Evolutionary conservation across 2,329 filamentous ascomycete species (phyloP).

Genomic region (Fusarium sp.): DNA sequence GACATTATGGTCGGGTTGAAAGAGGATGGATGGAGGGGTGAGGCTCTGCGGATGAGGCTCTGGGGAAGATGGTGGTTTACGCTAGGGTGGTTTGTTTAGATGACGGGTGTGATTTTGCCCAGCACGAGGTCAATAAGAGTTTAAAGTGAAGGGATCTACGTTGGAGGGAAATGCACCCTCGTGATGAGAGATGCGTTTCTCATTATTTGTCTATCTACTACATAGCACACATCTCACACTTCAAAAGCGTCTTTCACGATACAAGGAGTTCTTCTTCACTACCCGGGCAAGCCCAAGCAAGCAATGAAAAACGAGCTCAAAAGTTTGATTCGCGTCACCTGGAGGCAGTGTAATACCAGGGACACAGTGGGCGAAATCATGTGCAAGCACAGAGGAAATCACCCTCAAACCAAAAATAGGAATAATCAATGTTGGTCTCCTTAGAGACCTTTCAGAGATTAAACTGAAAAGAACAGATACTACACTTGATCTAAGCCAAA

Average conservation of each 20-base stretch:
- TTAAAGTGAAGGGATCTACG: background rate
- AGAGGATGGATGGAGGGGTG: conserved; percentile 19
- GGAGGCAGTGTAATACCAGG: conserved; percentile 54
- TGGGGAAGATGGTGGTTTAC: conserved; percentile 23
- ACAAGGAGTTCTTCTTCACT: conserved; percentile 62
- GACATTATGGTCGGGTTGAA: conserved; percentile 48
- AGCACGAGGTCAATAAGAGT: background rate
- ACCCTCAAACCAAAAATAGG: conserved; percentile 67
- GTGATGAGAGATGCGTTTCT: no score
- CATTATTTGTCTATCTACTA: no score
- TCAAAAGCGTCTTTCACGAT: background rate
- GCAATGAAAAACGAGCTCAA: conserved; percentile 57
- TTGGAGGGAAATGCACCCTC: no score
- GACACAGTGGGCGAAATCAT: conserved; percentile 58
- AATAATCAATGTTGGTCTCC: conserved; percentile 82
- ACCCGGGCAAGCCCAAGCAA: conserved; percentile 54
- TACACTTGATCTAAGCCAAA: conserved; percentile 93
- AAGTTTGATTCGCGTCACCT: conserved; percentile 55
- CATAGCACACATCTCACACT: background rate
- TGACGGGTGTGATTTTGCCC: conserved; percentile 17
- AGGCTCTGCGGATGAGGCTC: conserved; percentile 42
- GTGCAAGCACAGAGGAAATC: conserved; percentile 59
- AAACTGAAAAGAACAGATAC: conserved; percentile 98
- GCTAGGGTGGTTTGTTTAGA: conserved; percentile 16
- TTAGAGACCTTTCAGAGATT: conserved; percentile 90